Base-by-base conservation (phyloP, 169 alveolate species). In the Plasmodium chabaudi region DNA sequence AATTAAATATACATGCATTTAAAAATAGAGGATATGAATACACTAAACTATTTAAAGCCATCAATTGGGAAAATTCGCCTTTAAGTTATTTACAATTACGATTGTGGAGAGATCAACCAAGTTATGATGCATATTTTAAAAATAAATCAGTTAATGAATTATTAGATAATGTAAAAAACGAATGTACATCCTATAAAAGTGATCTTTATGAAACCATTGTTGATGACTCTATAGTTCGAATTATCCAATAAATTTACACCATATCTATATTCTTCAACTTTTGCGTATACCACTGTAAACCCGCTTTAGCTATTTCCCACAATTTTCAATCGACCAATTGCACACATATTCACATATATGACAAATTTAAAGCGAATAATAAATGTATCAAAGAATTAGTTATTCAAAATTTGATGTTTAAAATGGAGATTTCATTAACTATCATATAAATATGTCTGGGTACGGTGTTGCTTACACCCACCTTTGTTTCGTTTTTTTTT, bases 21-120 rank as follows among this genome's bases (percentile, higher is more conserved):
- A 87, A 88, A 47, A 71, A 87, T 51, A 93, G 93, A 9, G 96
- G 93, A 34, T 93, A 93, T 91, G 92, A 92, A 42, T 77, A 87
- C 42, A 93, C 96, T 23, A 90, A 72, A 47, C 87, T 93, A 44
- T 93, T 89, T 87, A 93, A 93, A 70, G 95, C 96, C 0, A 63
- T 84, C 3, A 55, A 93, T 44, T 75, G 92, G 84, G 92, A 88
- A 13, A 53, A 87, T 72, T 88, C 93, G 0, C 91, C 91, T 13
- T 65, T 92, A 17, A 94, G 92, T 56, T 93, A 93, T 46, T 49
- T 93, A 39, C 93, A 92, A 92, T 93, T 93, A 49, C 47, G 88
- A 44, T 69, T 88, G 1, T 63, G 75, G 87, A 55, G n/a, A 17
- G 34, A 68, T 9, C 39, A 27, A 73, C 42, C 68, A n/a, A 27